phyloP scores from a whole-genome alignment of 2,329 filamentous ascomycete species.

The Penicillium sp. region DNA sequence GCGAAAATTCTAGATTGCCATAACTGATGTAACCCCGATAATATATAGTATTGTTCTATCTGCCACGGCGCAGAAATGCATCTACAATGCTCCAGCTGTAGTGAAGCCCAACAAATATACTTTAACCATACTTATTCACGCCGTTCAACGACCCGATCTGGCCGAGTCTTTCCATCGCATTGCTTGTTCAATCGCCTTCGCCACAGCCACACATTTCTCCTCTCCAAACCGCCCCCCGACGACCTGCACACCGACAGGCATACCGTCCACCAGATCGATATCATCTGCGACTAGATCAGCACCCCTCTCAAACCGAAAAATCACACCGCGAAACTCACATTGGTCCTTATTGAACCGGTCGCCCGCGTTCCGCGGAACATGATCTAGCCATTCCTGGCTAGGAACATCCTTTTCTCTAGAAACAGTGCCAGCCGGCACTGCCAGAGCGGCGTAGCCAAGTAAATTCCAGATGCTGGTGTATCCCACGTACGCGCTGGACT shows the following conservation, averaged over 20 bases:
- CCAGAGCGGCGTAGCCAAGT: slow-evolving; percentile 33
- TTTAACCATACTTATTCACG: too few species aligned
- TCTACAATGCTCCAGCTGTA: too few species aligned
- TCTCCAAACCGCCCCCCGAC: slow-evolving; percentile 35
- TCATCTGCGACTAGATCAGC: slow-evolving; percentile 25
- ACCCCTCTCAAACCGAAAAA: neutral
- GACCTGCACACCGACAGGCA: slow-evolving; percentile 37
- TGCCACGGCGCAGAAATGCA: too few species aligned
- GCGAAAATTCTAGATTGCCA: too few species aligned
- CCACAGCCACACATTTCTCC: slow-evolving; percentile 34
- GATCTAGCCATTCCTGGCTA: slow-evolving; percentile 30
- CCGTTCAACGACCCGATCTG: slow-evolving; percentile 9
- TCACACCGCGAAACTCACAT: slow-evolving; percentile 22
- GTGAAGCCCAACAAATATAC: too few species aligned
- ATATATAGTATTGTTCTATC: too few species aligned
- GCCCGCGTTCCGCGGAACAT: slow-evolving; percentile 31
- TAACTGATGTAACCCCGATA: too few species aligned
- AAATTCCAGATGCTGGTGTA: slow-evolving; percentile 40
- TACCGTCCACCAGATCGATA: slow-evolving; percentile 31
- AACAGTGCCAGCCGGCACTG: slow-evolving; percentile 31
- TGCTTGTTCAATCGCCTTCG: slow-evolving; percentile 32
- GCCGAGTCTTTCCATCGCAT: slow-evolving; percentile 12
- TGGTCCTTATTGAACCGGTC: slow-evolving; percentile 35
- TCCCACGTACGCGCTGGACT: slow-evolving; percentile 35
- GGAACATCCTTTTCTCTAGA: slow-evolving; percentile 30